Conservation (phyloP, 1,139 yeast genomes). For the Nakaseomyces glabratus region DNA sequence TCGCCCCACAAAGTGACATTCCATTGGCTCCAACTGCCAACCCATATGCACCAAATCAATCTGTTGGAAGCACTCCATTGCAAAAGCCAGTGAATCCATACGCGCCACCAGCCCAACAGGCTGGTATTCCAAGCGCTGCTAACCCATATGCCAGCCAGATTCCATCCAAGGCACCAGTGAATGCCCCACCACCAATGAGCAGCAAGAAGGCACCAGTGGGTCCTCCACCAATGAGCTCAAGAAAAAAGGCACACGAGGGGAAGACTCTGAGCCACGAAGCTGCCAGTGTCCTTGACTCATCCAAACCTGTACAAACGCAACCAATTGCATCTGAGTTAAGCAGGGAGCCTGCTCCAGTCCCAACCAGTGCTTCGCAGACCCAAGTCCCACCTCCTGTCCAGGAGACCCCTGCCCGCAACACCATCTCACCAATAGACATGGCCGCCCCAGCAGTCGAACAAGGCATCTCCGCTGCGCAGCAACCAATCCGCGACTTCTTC, state of each 20-base stretch:
- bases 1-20: slow-evolving; percentile 19
- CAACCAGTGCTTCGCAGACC: slow-evolving; percentile 9
- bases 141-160: slow-evolving; percentile 13
- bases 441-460: slow-evolving; percentile 10
- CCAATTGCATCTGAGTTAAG: slow-evolving; percentile 10
- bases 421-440: slow-evolving; percentile 8
- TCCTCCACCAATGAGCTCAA: slow-evolving; percentile 21
- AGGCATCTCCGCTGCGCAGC: slow-evolving; percentile 45
- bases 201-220: slow-evolving; percentile 16
- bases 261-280: slow-evolving; percentile 12
- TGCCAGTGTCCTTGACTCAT: slow-evolving; percentile 20
- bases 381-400: slow-evolving; percentile 6
- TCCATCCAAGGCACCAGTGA: slow-evolving; percentile 10
- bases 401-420: slow-evolving; percentile 5
- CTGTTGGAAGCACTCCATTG: slow-evolving; percentile 6
- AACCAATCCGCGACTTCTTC: slow-evolving; percentile 52
- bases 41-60: slow-evolving; percentile 35
- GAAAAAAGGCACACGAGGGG: slow-evolving; percentile 11
- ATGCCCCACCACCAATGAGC: slow-evolving; percentile 27
- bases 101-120: slow-evolving; percentile 12
- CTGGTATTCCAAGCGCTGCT: slow-evolving; percentile 18
- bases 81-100: slow-evolving; percentile 5
- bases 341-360: slow-evolving; percentile 11
- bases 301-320: slow-evolving; percentile 10
- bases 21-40: slow-evolving; percentile 28